Evolutionary conservation across 73 alveolate genomes (phyloP), one percentile per base, ranked within the genome.

Genomic region (Paramecium biaurelia): DNA sequence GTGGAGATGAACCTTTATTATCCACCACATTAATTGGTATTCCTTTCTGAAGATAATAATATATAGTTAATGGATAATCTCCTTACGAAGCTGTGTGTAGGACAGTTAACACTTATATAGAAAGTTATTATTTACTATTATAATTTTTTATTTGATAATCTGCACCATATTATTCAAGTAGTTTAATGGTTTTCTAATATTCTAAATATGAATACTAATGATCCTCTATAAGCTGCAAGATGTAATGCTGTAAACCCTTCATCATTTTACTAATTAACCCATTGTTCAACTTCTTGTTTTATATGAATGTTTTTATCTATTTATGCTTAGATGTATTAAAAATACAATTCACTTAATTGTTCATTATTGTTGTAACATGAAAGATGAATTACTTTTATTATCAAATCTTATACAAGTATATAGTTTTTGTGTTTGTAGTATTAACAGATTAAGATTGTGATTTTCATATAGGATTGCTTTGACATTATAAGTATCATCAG

Each of bases 191-290:
- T 43, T 34, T 79, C 86, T 72, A 35, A 32, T 72, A 37, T 35
- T 15, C 5, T 10, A 37, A 37, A 28, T n/a, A 15, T 32, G 18
- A 28, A 92, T 41, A 59, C 99, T 98, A 96, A 37, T 90, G 96
- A 94, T 6, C 99, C 99, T 68, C 93, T 92, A 76, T 93, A 97
- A 5, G 99, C 92, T n/a, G 99, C 98, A 67, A 93, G 96, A 76
- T 98, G 99, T 12, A 97, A 92, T 34, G 99, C 98, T 10, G 98
- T 93, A 86, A 98, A 96, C 34, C 99, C 99, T 76, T 95, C 97
- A 41, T 95, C 96, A 86, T 98, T 98, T 85, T 93, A 47, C 30
- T 47, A 53, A 84, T 98, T 97, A 63, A 97, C 93, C 98, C 98
- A 98, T 58, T 92, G 14, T 76, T 30, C 34, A 32, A 95, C 72